Conservation (phyloP, 208 protist genomes). For the Porcisia hertigi region DNA sequence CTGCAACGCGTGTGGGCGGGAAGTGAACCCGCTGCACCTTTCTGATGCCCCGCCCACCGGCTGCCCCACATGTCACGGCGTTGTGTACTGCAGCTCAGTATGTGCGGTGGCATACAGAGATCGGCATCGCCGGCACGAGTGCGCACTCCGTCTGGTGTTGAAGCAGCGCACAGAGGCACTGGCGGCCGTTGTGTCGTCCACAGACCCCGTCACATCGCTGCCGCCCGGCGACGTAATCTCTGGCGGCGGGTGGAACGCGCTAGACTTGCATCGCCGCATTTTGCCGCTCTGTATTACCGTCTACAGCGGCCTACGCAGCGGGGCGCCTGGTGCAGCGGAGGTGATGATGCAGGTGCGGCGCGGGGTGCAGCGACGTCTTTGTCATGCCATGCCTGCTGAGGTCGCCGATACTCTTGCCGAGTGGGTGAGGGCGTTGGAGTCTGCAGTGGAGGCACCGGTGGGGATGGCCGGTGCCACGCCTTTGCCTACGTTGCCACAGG, state of each 20-base stretch:
- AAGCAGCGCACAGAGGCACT: slow-evolving; percentile 20
- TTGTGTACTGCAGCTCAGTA: slow-evolving; percentile 42
- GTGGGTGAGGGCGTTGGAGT: slow-evolving; percentile 5
- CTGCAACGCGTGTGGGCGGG: slow-evolving; percentile 19
- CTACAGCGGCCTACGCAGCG: slow-evolving; percentile 35
- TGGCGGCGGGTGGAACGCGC: slow-evolving; percentile 31
- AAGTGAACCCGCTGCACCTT: slow-evolving; percentile 13
- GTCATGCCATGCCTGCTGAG: slow-evolving; percentile 22
- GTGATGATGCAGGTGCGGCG: slow-evolving; percentile 25
- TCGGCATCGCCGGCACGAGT: slow-evolving; percentile 44
- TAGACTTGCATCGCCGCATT: slow-evolving; percentile 24
- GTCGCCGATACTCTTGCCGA: slow-evolving; percentile 17
- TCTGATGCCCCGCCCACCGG: slow-evolving; percentile 2
- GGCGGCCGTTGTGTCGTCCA: neutral
- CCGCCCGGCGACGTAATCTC: slow-evolving; percentile 31
- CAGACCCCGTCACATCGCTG: neutral
- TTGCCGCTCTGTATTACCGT: slow-evolving; percentile 39
- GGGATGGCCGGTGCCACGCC: neutral
- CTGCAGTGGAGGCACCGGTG: neutral
- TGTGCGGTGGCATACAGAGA: slow-evolving; percentile 33
- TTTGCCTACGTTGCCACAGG: neutral
- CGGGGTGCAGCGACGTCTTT: slow-evolving; percentile 28
- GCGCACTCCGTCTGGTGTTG: slow-evolving; percentile 28
- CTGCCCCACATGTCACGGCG: slow-evolving; percentile 35
- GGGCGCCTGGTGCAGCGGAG: slow-evolving; percentile 19